A percentile compares a stretch with the other conserved stretches of the same genome.
Evolutionary conservation across 805 yeast species (phyloP).

Genomic region (Wickerhamomyces alni): DNA sequence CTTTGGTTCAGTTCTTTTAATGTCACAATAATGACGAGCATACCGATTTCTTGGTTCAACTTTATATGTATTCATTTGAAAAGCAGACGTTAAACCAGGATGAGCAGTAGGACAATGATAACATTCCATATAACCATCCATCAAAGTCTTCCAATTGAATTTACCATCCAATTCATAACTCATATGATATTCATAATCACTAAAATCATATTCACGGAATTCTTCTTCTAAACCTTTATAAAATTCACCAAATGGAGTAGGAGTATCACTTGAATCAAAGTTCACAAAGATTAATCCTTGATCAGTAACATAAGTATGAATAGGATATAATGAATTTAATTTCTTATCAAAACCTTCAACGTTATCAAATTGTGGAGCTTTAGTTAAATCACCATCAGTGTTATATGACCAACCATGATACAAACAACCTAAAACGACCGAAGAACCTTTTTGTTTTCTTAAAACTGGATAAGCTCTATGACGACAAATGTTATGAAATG

Average conservation of each 20-base stretch:
- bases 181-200: constrained; percentile 59
- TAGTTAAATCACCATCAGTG: constrained; percentile 51
- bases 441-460: constrained; percentile 53
- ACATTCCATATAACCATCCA: constrained; percentile 66
- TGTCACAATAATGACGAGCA: constrained; percentile 56
- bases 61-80: constrained; percentile 58
- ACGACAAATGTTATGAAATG: constrained; percentile 61
- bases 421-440: constrained; percentile 51
- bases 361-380: constrained; percentile 57
- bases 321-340: constrained; percentile 49
- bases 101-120: constrained; percentile 67
- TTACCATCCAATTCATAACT: constrained; percentile 57
- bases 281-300: constrained; percentile 55
- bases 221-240: constrained; percentile 45
- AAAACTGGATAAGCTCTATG: constrained; percentile 62
- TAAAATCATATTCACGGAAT: constrained; percentile 51
- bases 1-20: constrained; percentile 26
- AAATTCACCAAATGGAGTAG: constrained; percentile 45
- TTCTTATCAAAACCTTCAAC: constrained; percentile 53
- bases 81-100: constrained; percentile 52
- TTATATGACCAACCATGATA: constrained; percentile 65
- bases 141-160: constrained; percentile 61
- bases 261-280: constrained; percentile 38
- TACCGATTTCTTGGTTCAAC: constrained; percentile 54
- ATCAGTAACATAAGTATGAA: constrained; percentile 46